phyloP scores from a whole-genome alignment of 176 grass and related monocot species.

The Ampelocalamus luodianensis region DNA sequence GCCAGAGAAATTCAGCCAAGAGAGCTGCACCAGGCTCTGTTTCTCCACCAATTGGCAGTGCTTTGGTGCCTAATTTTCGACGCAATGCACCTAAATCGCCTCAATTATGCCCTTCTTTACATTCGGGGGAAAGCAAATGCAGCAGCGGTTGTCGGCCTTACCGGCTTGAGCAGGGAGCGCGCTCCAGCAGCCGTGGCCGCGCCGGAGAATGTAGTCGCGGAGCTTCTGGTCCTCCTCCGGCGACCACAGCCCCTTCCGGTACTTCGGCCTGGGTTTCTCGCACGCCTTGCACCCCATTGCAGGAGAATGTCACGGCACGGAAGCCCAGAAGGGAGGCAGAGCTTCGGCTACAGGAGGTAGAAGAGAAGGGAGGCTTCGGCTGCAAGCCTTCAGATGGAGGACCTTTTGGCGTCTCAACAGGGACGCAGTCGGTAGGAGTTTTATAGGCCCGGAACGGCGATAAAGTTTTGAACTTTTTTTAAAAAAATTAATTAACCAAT shows the following conservation, averaged over 20 bases:
- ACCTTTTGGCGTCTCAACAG: constrained; percentile 35
- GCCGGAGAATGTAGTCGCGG: constrained; percentile 61
- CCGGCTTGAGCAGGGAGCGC: constrained; percentile 61
- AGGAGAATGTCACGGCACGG: constrained; percentile 1
- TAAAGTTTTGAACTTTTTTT: no score
- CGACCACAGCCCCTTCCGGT: constrained; percentile 83
- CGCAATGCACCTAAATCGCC: constrained; percentile 20
- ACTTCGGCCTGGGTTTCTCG: constrained; percentile 65
- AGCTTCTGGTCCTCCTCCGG: constrained; percentile 78
- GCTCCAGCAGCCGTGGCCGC: constrained; percentile 80
- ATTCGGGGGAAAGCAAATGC: constrained; percentile 4
- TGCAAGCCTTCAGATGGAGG: constrained; percentile 37
- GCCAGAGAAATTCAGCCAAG: not conserved
- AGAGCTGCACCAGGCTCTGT: not conserved
- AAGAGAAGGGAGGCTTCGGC: not conserved
- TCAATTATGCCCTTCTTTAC: not conserved
- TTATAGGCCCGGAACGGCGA: constrained; percentile 37
- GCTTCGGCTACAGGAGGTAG: not conserved
- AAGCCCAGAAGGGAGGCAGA: not conserved
- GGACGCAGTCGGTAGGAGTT: constrained; percentile 44
- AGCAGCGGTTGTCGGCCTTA: constrained; percentile 27
- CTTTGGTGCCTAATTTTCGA: not conserved
- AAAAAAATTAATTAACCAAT: no score
- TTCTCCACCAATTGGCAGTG: not conserved
- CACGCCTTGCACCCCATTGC: constrained; percentile 73